Conservation (phyloP, 2,329 filamentous ascomycete genomes). For the Ceratocystis diversiconidia region DNA sequence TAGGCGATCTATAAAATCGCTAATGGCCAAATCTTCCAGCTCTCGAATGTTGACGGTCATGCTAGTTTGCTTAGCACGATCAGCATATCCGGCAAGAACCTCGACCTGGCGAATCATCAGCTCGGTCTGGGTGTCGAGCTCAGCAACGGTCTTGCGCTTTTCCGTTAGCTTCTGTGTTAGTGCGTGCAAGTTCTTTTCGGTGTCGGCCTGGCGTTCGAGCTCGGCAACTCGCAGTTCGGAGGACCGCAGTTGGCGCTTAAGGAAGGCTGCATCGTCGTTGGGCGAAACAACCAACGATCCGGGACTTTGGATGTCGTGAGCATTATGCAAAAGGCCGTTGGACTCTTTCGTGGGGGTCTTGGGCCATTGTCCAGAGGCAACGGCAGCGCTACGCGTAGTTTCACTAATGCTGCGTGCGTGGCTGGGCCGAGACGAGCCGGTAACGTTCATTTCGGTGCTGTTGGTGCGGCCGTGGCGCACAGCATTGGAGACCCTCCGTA, state of each 20-base stretch:
- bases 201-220: conserved; percentile 62
- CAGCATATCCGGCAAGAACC: conserved; percentile 75
- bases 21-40: conserved; percentile 78
- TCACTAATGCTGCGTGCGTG: conserved; percentile 52
- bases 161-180: conserved; percentile 80
- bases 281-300: conserved; percentile 43
- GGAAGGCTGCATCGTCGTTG: conserved; percentile 48
- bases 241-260: conserved; percentile 63
- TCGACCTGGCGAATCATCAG: conserved; percentile 89
- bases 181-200: conserved; percentile 52
- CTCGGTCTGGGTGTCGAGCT: conserved; percentile 85
- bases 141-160: conserved; percentile 90
- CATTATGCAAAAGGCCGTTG: conserved; percentile 23
- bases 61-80: conserved; percentile 69
- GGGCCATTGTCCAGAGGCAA: conserved; percentile 54
- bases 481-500: conserved; percentile 82
- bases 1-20: conserved; percentile 70
- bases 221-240: conserved; percentile 77
- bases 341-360: conserved; percentile 51
- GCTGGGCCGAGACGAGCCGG: conserved; percentile 27
- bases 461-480: conserved; percentile 84
- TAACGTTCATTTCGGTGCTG: conserved; percentile 46
- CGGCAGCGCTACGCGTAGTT: conserved; percentile 40
- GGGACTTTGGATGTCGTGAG: conserved; percentile 57
- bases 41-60: conserved; percentile 66